phyloP scores from a whole-genome alignment of 163 green algal species.

The Chlorella variabilis region DNA sequence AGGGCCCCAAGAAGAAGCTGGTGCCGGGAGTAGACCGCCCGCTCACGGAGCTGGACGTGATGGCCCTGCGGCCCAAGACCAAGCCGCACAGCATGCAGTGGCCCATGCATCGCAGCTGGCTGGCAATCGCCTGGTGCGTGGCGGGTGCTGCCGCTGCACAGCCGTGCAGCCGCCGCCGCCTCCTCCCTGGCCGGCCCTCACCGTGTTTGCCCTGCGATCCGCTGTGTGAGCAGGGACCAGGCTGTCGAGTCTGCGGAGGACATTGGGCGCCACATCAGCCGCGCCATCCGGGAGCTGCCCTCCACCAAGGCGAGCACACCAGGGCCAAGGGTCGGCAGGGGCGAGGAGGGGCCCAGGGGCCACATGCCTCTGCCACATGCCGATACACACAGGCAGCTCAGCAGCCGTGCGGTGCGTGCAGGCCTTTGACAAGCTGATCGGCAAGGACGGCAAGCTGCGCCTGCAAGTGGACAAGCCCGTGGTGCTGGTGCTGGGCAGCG shows the following conservation, averaged over 20 bases:
- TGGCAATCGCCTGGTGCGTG: constrained; percentile 10
- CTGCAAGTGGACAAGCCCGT: constrained; percentile 61
- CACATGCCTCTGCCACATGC: too few relatives aligned
- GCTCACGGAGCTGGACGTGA: constrained; percentile 22
- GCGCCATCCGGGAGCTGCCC: constrained; percentile 22
- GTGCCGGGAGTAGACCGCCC: background rate
- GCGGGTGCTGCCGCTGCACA: too few relatives aligned
- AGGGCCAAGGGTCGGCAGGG: too few relatives aligned
- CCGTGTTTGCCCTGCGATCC: background rate
- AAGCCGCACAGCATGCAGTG: constrained; percentile 11
- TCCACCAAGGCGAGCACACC: constrained; percentile 11
- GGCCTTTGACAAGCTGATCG: constrained; percentile 33
- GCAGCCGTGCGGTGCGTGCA: too few relatives aligned
- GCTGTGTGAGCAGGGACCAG: constrained; percentile 46
- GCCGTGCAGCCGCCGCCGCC: too few relatives aligned
- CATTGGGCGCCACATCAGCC: constrained; percentile 15
- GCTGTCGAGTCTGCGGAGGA: constrained; percentile 30
- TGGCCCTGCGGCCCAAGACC: background rate
- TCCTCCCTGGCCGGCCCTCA: background rate
- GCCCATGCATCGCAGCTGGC: constrained; percentile 10
- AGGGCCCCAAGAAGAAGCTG: background rate
- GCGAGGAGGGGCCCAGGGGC: too few relatives aligned
- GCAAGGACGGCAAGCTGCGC: constrained; percentile 11
- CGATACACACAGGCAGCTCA: too few relatives aligned
- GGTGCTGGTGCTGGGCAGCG: constrained; percentile 70